Evolutionary conservation across 2,329 filamentous ascomycete species (phyloP), one percentile per base, ranked within the genome.

Genomic region (Emergomyces africanus): DNA sequence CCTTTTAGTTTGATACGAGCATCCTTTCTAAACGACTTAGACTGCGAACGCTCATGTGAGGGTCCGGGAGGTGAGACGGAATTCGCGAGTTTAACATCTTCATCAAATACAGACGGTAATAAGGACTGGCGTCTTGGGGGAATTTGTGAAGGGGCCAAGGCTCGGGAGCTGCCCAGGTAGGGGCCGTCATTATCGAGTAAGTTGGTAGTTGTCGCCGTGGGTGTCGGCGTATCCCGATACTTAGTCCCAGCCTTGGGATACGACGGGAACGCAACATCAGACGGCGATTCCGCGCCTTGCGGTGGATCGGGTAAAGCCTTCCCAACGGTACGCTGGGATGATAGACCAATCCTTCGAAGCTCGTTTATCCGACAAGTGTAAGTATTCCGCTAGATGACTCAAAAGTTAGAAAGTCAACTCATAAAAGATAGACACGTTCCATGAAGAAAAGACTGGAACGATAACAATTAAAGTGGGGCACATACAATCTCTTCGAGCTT

Each of bases 401-500:
- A 20, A n/a, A 50, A n/a, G 54, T 58, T 30, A 58, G 57, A 25
- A 49, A 14, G 10, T 30, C 8, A 46, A 14, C 35, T 28, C 30
- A 30, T n/a, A n/a, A 15, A 18, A 15, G 9, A 57, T 28, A n/a
- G 20, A 42, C 15, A 20, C 8, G 5, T 49, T 49, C 15, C 8
- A 37, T 2, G n/a, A 37, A 53, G 30, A 6, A 53, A 53, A 23
- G 20, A 46, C 6, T 14, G 14, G 10, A 12, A 46, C 39, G 5
- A 15, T 56, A 37, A 56, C 10, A 20, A 25, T 33, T 20, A 1
- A 18, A 37, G 41, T 35, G 33, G 23, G 18, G 4, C 6, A 35
- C 88, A 82, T 79, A 95, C 89, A 77, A 99, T 97, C 56, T 90
- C 88, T 69, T 96, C 90, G 28, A 99, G 79, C 72, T 97, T 97